Percentiles rank a stretch among this genome's conserved stretches.
Conservation (phyloP, 306 rosid genomes). For the Glycine tomentella region DNA sequence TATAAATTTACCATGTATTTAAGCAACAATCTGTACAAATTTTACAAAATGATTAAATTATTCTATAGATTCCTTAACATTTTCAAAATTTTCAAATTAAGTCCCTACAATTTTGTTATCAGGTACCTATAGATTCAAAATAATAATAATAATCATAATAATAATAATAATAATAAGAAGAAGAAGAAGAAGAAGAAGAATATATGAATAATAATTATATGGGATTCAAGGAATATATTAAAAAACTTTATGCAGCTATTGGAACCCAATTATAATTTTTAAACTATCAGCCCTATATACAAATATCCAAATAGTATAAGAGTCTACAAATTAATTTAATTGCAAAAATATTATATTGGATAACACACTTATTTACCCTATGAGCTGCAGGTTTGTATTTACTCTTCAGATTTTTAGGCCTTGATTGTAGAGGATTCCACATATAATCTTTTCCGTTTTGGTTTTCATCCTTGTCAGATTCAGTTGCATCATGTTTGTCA, state of each 20-base stretch:
- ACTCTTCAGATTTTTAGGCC: slow-evolving; percentile 66
- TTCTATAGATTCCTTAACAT: not conserved
- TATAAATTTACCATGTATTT: slow-evolving; percentile 8
- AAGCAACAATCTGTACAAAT: not conserved
- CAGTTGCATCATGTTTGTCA: slow-evolving; percentile 51
- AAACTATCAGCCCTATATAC: not conserved
- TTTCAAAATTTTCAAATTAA: slow-evolving; percentile 9
- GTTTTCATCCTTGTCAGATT: slow-evolving; percentile 57
- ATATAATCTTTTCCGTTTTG: slow-evolving; percentile 66
- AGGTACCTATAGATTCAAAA: not conserved
- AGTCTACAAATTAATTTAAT: slow-evolving; percentile 30
- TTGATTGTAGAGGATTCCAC: slow-evolving; percentile 80
- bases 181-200: too few relatives aligned
- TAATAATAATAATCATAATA: not conserved
- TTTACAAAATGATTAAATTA: slow-evolving; percentile 1
- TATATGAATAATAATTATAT: not conserved
- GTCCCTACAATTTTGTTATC: not conserved
- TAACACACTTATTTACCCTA: slow-evolving; percentile 62
- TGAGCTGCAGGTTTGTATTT: slow-evolving; percentile 90
- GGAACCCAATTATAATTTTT: not conserved
- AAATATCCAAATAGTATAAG: not conserved
- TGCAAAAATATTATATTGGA: not conserved
- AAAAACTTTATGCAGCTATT: not conserved
- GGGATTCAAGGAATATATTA: slow-evolving; percentile 16
- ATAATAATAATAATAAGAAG: not conserved